Evolutionary conservation across 1,284 basidiomycete species (phyloP).

Genomic region (Bjerkandera adusta): DNA sequence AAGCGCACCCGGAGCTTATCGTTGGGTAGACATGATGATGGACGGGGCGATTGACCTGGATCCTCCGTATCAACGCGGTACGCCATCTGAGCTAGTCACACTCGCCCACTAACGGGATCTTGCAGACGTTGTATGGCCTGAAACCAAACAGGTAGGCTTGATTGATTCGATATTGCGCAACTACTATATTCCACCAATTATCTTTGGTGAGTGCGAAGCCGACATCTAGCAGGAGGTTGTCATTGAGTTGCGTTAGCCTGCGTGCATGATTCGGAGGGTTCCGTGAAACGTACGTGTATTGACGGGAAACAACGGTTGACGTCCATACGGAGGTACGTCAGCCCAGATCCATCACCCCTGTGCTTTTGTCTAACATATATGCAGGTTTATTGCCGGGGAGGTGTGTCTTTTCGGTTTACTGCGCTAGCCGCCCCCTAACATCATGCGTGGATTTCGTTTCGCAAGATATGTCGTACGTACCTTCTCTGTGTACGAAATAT

Average conservation of each 20-base stretch:
- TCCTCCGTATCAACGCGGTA: slow-evolving; percentile 54
- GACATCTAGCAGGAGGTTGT: background rate
- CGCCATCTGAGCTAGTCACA: slow-evolving; percentile 7
- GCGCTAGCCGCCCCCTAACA: no score
- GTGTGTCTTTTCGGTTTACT: slow-evolving; percentile 34
- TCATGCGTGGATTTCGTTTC: no score
- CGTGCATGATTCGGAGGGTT: slow-evolving; percentile 50
- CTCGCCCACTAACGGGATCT: background rate
- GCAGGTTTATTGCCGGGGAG: slow-evolving; percentile 70
- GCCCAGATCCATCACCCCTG: no score
- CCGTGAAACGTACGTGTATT: slow-evolving; percentile 64
- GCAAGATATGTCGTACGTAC: no score
- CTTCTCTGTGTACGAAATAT: no score
- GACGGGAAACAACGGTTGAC: slow-evolving; percentile 81
- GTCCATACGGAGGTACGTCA: slow-evolving; percentile 56
- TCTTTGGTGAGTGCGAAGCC: slow-evolving; percentile 49
- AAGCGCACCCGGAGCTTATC: background rate
- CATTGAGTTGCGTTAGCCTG: slow-evolving; percentile 36
- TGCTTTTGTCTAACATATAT: background rate
- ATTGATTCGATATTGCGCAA: slow-evolving; percentile 43
- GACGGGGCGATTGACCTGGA: slow-evolving; percentile 45
- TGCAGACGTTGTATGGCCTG: slow-evolving; percentile 56
- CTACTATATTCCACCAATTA: slow-evolving; percentile 54
- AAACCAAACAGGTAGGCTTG: slow-evolving; percentile 34
- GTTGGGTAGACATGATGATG: slow-evolving; percentile 41